These are phyloP conservation scores for Fagopyrum homotropicum DNA, from an alignment of 148 eudicot species.

Conservation along the genomic window DNA sequence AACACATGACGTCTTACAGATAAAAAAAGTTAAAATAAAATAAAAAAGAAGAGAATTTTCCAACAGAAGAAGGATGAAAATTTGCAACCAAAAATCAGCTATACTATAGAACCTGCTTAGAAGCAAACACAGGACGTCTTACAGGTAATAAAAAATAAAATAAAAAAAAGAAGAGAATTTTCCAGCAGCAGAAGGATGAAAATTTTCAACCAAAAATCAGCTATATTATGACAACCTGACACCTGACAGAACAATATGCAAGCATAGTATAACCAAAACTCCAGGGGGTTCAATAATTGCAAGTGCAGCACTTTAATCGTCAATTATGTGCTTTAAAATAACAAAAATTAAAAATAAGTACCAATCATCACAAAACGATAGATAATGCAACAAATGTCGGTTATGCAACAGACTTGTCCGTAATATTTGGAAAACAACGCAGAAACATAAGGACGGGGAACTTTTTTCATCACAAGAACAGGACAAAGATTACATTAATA, in stretches of 20 bases:
- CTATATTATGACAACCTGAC: background rate
- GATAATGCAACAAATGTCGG: background rate
- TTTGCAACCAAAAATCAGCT: background rate
- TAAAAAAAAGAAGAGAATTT: background rate
- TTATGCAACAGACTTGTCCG: background rate
- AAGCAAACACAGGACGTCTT: slow-evolving; percentile 13
- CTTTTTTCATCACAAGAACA: background rate
- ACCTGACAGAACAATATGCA: background rate
- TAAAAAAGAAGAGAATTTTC: background rate
- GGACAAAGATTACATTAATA: background rate
- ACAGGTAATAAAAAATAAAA: background rate
- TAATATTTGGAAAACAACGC: background rate
- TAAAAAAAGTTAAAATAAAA: background rate
- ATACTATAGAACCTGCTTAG: background rate
- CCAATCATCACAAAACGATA: background rate
- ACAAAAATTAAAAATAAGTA: background rate
- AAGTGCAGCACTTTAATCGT: background rate
- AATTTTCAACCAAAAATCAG: background rate
- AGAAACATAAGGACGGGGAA: background rate
- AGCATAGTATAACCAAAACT: background rate
- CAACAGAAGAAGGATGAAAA: background rate
- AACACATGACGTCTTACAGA: slow-evolving; percentile 6
- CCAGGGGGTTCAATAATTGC: background rate
- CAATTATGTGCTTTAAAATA: background rate
- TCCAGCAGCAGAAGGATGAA: background rate